These are phyloP conservation scores for Alternaria hordeiaustralica DNA, from an alignment of 2,329 filamentous ascomycete species.

Conservation along the genomic window DNA sequence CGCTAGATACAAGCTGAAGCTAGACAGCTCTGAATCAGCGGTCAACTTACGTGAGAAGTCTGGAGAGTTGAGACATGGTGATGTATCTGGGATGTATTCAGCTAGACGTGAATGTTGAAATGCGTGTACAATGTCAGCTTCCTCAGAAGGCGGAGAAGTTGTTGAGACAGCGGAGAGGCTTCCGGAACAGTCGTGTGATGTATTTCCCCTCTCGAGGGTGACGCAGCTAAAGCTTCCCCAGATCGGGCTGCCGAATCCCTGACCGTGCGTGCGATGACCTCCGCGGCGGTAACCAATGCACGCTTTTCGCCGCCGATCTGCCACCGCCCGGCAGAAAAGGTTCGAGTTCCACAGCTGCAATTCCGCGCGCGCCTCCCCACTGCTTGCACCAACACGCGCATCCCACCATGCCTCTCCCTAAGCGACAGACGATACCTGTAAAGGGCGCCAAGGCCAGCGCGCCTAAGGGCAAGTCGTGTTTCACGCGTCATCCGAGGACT, in stretches of 20 bases:
- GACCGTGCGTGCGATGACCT: conserved; percentile 5
- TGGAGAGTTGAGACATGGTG: conserved; percentile 37
- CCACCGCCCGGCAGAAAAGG: conserved; percentile 27
- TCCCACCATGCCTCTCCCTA: conserved; percentile 42
- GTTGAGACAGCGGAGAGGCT: conserved; percentile 1
- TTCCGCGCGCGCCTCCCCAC: conserved; percentile 8
- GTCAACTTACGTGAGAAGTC: conserved; percentile 39
- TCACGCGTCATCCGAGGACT: background rate
- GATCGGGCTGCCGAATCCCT: conserved; percentile 15
- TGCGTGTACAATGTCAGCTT: background rate
- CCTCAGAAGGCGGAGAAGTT: background rate
- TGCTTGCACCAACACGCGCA: conserved; percentile 8
- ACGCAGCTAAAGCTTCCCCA: conserved; percentile 22
- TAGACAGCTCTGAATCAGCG: background rate
- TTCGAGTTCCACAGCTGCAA: conserved; percentile 26
- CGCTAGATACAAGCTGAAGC: conserved; percentile 7
- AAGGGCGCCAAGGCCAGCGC: conserved; percentile 23
- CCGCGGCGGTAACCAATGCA: conserved; percentile 11
- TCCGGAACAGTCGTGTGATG: conserved; percentile 28
- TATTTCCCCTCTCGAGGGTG: conserved; percentile 26
- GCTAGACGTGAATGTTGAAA: background rate
- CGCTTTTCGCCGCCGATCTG: conserved; percentile 4
- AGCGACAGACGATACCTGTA: conserved; percentile 35
- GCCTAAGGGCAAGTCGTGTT: conserved; percentile 7
- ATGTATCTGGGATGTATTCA: background rate